Percentiles rank a stretch among this genome's conserved stretches.
phyloP scores from a whole-genome alignment of 192 early-diverging fungal species.

The Backusella mclennaniae region DNA sequence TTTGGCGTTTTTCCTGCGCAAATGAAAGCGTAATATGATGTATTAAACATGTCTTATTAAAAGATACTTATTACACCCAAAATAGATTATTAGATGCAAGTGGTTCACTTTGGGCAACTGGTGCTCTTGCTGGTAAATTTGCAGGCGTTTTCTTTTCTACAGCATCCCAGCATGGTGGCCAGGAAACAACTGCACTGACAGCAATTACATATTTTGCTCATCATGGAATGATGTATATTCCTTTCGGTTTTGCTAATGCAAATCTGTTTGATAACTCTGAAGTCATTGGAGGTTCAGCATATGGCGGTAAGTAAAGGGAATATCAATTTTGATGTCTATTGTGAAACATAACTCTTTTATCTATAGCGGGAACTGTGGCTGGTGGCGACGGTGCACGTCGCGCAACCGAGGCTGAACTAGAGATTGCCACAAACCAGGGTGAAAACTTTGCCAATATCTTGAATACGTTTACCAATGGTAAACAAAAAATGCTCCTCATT shows the following conservation, averaged over 20 bases:
- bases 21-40: constrained; percentile 54
- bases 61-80: neutral
- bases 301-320: constrained; percentile 17
- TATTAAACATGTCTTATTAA: neutral
- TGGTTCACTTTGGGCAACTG: constrained; percentile 40
- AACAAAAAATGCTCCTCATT: neutral
- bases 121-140: constrained; percentile 67
- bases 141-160: constrained; percentile 77
- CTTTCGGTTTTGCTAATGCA: constrained; percentile 53
- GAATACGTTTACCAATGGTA: neutral
- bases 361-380: neutral
- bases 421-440: neutral
- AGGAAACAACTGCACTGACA: constrained; percentile 70
- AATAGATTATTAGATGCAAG: constrained; percentile 33
- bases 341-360: neutral
- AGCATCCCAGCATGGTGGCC: constrained; percentile 74
- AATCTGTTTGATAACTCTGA: constrained; percentile 12
- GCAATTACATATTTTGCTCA: constrained; percentile 69
- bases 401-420: neutral
- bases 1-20: constrained; percentile 77
- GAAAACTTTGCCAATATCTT: neutral
- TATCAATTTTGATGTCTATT: neutral
- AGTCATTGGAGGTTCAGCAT: constrained; percentile 36
- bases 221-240: constrained; percentile 80
- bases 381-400: constrained; percentile 1